Conservation (phyloP, 1,139 yeast genomes). For the Saccharomyces hybrid region DNA sequence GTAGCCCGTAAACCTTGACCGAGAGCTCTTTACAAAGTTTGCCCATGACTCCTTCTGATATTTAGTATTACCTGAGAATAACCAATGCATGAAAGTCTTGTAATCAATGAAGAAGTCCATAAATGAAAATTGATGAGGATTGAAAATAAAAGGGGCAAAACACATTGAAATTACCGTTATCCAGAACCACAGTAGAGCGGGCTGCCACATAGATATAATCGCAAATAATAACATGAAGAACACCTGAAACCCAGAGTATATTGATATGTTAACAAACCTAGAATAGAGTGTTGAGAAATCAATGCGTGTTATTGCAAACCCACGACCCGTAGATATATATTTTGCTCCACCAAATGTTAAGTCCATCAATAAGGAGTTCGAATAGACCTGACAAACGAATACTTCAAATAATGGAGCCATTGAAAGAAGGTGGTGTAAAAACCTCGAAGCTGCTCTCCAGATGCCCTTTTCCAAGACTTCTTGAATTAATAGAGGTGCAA, state of each 20-base stretch:
- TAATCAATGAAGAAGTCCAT: constrained; percentile 69
- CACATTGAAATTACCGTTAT: constrained; percentile 64
- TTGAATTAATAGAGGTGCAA: constrained; percentile 71
- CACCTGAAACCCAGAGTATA: constrained; percentile 58
- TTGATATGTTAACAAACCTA: constrained; percentile 54
- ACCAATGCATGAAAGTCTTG: constrained; percentile 57
- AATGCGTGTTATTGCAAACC: constrained; percentile 66
- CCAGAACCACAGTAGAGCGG: constrained; percentile 79
- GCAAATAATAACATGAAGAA: constrained; percentile 56
- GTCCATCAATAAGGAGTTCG: constrained; percentile 61
- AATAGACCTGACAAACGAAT: constrained; percentile 78
- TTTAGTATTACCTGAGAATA: constrained; percentile 53
- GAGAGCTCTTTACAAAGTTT: constrained; percentile 41
- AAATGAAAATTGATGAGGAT: constrained; percentile 77
- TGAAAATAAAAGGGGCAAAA: constrained; percentile 72
- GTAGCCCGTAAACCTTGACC: constrained; percentile 63
- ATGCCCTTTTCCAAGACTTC: constrained; percentile 75
- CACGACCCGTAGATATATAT: constrained; percentile 80
- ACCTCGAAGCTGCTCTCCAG: constrained; percentile 51
- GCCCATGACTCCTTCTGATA: constrained; percentile 56
- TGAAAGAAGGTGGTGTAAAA: constrained; percentile 61
- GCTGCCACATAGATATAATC: constrained; percentile 65
- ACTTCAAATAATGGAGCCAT: constrained; percentile 85
- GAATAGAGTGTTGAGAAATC: constrained; percentile 56
- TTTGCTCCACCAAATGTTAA: constrained; percentile 75